Percentiles rank a stretch among this genome's conserved stretches.
Evolutionary conservation across 2,329 filamentous ascomycete species (phyloP).

Genomic region (Botrytis sinoallii): DNA sequence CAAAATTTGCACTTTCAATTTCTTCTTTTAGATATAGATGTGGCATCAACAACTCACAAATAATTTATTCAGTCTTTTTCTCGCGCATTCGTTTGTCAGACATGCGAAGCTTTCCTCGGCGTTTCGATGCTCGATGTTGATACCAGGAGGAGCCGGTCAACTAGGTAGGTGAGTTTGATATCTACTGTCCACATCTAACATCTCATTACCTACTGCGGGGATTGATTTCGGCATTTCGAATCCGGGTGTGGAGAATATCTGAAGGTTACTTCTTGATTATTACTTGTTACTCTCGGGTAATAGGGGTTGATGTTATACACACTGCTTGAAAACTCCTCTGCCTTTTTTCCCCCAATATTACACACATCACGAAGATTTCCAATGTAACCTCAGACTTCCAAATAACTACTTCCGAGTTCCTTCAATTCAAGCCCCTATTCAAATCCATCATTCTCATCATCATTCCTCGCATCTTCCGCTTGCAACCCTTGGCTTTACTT

Average conservation of each 20-base stretch:
- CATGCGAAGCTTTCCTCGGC: not conserved
- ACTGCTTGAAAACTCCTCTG: not conserved
- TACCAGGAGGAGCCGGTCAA: not conserved
- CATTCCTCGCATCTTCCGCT: not conserved
- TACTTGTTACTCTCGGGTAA: not conserved
- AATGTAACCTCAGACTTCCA: not conserved
- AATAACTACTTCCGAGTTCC: not conserved
- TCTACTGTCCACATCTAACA: not conserved
- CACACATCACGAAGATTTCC: not conserved
- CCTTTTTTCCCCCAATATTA: not conserved
- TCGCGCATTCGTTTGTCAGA: not conserved
- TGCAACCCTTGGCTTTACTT: not conserved
- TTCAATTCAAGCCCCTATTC: rapidly evolving
- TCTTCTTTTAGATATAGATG: not conserved
- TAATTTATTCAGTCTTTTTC: not conserved
- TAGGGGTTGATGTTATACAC: not conserved
- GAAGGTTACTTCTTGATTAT: not conserved
- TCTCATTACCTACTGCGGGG: too few relatives aligned
- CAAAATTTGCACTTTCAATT: rapidly evolving
- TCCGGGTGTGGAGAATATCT: not conserved
- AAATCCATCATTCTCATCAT: not conserved
- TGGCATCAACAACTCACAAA: not conserved
- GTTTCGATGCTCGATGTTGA: not conserved
- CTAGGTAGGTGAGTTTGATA: not conserved
- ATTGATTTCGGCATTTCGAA: too few relatives aligned